These are phyloP conservation scores for Trapa bicornis DNA, from an alignment of 345 rosid genomes.

Conservation along the genomic window DNA sequence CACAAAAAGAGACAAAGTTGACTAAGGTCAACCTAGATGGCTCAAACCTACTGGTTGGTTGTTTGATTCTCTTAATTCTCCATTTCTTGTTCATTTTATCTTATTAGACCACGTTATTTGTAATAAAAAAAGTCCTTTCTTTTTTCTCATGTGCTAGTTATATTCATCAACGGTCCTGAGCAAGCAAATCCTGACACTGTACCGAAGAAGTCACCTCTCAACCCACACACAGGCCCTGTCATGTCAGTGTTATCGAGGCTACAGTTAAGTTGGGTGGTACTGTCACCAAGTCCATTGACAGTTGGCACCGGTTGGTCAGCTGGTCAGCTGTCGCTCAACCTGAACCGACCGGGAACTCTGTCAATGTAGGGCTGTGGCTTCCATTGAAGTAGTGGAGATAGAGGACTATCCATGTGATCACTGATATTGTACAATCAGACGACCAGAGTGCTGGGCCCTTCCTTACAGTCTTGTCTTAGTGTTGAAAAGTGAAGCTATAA, in stretches of 20 bases:
- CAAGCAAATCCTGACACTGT: constrained; percentile 84
- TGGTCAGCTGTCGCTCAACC: constrained; percentile 61
- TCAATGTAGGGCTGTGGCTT: constrained; percentile 45
- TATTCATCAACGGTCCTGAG: constrained; percentile 89
- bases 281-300: constrained; percentile 33
- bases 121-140: too few relatives aligned
- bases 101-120: too few relatives aligned
- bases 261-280: constrained; percentile 60
- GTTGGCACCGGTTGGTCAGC: constrained; percentile 65
- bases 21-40: too few relatives aligned
- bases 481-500: too few relatives aligned
- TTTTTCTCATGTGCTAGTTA: too few relatives aligned
- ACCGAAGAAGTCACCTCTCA: constrained; percentile 62
- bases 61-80: too few relatives aligned
- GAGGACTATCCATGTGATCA: constrained; percentile 19
- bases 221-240: constrained; percentile 51
- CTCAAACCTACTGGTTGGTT: too few relatives aligned
- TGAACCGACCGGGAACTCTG: constrained; percentile 70
- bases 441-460: too few relatives aligned
- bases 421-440: too few relatives aligned
- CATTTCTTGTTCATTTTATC: too few relatives aligned
- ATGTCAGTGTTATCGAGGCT: constrained; percentile 51
- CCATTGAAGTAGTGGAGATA: constrained; percentile 17
- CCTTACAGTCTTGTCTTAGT: too few relatives aligned
- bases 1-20: too few relatives aligned